Evolutionary conservation across 306 rosid genomes (phyloP).

Genomic region (Parietaria judaica): DNA sequence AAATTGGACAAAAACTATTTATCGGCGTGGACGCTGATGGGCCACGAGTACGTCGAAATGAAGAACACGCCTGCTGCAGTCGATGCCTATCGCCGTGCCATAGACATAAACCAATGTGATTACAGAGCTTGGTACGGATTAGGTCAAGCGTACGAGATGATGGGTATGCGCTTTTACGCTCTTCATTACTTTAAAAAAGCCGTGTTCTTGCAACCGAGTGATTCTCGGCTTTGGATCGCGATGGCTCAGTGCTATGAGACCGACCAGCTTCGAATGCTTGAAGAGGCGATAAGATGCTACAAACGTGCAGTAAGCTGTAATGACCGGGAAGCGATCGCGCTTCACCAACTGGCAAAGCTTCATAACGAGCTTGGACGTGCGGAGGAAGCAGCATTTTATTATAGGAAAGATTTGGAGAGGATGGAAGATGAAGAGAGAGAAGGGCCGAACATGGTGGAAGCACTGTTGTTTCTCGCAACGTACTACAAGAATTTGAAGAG

Average conservation of each 20-base stretch:
- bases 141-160: constrained; percentile 99
- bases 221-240: constrained; percentile 94
- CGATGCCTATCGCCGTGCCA: constrained; percentile 94
- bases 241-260: constrained; percentile 92
- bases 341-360: constrained; percentile 76
- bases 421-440: constrained; percentile 97
- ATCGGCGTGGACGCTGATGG: constrained; percentile 99
- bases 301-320: constrained; percentile 75
- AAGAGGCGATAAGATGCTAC: constrained; percentile 86
- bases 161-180: constrained; percentile 92
- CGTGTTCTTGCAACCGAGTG: constrained; percentile 84
- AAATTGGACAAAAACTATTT: constrained; percentile 86
- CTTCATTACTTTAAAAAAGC: constrained; percentile 90
- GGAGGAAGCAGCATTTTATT: constrained; percentile 89
- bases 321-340: constrained; percentile 90
- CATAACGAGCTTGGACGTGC: constrained; percentile 54
- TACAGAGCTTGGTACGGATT: constrained; percentile 99
- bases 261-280: constrained; percentile 80
- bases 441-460: constrained; percentile 93
- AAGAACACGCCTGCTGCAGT: constrained; percentile 97
- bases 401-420: constrained; percentile 86
- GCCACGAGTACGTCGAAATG: constrained; percentile 98
- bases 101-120: constrained; percentile 76
- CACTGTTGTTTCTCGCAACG: constrained; percentile 67
- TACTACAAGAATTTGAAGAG: constrained; percentile 45